phyloP scores from a whole-genome alignment of 148 eudicot genomes.

The Heliamphora exappendiculata region DNA sequence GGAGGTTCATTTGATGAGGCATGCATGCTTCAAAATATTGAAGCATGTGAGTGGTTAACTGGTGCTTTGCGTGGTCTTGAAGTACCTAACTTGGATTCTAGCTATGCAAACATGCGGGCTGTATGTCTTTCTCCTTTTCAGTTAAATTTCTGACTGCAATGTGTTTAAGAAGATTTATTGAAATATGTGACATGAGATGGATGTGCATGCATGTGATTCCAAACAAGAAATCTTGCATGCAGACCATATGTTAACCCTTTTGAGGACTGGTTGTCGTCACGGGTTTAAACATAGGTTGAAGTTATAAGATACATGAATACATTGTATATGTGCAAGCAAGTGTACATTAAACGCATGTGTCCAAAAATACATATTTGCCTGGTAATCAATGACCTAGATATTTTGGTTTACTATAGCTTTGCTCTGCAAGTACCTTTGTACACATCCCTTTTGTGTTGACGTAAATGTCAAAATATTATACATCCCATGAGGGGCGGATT shows the following conservation, averaged over 20 bases:
- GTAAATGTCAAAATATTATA: not conserved
- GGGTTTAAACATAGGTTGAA: not conserved
- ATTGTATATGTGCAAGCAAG: too few species aligned
- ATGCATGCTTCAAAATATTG: constrained; percentile 70
- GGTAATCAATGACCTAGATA: not conserved
- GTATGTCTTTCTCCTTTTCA: constrained; percentile 41
- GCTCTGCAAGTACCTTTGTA: not conserved
- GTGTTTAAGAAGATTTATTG: not conserved
- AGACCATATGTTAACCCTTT: not conserved
- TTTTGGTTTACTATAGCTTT: not conserved
- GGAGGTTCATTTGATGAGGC: constrained; percentile 94
- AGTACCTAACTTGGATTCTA: constrained; percentile 67
- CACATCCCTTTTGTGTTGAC: not conserved
- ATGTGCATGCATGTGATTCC: not conserved
- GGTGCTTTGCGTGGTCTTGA: constrained; percentile 69
- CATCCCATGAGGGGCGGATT: too few species aligned
- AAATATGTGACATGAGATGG: not conserved
- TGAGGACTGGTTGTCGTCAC: not conserved
- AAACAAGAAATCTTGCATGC: not conserved
- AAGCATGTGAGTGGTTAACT: constrained; percentile 92
- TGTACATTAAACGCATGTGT: not conserved
- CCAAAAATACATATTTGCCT: not conserved
- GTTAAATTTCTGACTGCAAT: not conserved
- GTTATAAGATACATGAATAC: not conserved
- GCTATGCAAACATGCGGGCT: constrained; percentile 68